A percentile compares a stretch with the other conserved stretches of the same genome.
Evolutionary conservation across 2,329 filamentous ascomycete genomes (phyloP).

Genomic region (Colletotrichum sidae): DNA sequence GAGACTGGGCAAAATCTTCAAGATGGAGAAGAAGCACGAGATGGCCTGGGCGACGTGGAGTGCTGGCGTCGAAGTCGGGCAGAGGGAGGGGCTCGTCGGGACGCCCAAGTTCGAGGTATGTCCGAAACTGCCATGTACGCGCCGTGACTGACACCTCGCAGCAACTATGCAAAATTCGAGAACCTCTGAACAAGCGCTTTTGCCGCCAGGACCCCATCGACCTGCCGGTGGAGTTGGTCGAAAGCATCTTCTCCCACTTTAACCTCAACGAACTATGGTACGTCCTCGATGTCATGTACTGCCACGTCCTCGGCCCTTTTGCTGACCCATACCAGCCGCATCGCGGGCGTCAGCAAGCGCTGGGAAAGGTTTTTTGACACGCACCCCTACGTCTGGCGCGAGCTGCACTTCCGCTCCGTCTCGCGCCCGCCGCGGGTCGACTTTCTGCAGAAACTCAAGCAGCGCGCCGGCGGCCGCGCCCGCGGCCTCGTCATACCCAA

Average conservation of each 20-base stretch:
- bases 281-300: background rate
- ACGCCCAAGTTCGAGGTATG: slow-evolving; percentile 50
- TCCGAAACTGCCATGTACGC: background rate
- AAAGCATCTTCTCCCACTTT: slow-evolving; percentile 49
- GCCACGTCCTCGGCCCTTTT: too few species aligned
- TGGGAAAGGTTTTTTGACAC: slow-evolving; percentile 35
- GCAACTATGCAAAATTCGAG: slow-evolving; percentile 50
- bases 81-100: slow-evolving; percentile 41
- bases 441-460: slow-evolving; percentile 31
- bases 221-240: slow-evolving; percentile 51
- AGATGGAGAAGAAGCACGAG: slow-evolving; percentile 50
- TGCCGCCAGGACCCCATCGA: slow-evolving; percentile 49
- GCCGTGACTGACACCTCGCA: slow-evolving; percentile 31
- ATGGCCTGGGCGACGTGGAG: slow-evolving; percentile 55
- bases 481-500: slow-evolving; percentile 32
- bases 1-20: slow-evolving; percentile 53
- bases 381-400: slow-evolving; percentile 36
- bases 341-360: slow-evolving; percentile 34
- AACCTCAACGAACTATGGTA: slow-evolving; percentile 43
- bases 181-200: slow-evolving; percentile 49
- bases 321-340: slow-evolving; percentile 21
- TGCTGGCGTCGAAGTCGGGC: slow-evolving; percentile 51
- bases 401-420: slow-evolving; percentile 27
- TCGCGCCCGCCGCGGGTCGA: slow-evolving; percentile 18
- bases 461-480: slow-evolving; percentile 29